Base-by-base conservation (phyloP, 208 protist genomes). In the Leishmania tarentolae region DNA sequence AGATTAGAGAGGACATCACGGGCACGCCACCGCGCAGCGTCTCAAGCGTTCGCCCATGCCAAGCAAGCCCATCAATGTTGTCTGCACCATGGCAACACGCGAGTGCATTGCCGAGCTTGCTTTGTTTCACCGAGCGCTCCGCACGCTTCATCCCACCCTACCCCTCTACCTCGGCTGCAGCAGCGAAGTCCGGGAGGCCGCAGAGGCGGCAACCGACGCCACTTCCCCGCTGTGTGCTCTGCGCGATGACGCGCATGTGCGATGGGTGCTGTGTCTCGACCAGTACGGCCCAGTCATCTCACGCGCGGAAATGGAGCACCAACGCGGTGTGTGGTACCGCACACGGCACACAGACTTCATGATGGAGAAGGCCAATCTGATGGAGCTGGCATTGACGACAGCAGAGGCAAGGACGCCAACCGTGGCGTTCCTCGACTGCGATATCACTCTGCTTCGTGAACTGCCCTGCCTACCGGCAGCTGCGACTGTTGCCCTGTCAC, bases 281-380 rank as follows among this genome's bases (percentile, higher is more conserved):
- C 69, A 68, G 42, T 97, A 94, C 83, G 80, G 77, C 50, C 81
- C 76, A 42, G 15, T n/a, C 35, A 93, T 96, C 79, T 73, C 87
- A 19, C 86, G 94, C n/a, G 63, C 56, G 5, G 59, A n/a, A 37
- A 97, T 97, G 94, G 94, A 97, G 81, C 76, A 71, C 42, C 74
- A 89, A 76, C 83, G 74, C 2, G 93, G 94, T 8, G 86, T 95
- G 66, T 95, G 90, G 90, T 96, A 91, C 74, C 84, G 88, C 4
- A 84, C 92, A 28, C 83, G 91, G 19, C 92, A 97, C 86, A 86
- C 88, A 0, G 94, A 96, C 77, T 95, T 94, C 82, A 97, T 96
- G 92, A 94, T 97, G 91, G 92, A 97, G 80, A 97, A 97, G 77
- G 78, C 88, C n/a, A 90, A 92, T 72, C 76, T 96, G 15, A 90